Evolutionary conservation across 768 basidiomycete genomes (phyloP).

Genomic region (Pulveroboletus sp.): DNA sequence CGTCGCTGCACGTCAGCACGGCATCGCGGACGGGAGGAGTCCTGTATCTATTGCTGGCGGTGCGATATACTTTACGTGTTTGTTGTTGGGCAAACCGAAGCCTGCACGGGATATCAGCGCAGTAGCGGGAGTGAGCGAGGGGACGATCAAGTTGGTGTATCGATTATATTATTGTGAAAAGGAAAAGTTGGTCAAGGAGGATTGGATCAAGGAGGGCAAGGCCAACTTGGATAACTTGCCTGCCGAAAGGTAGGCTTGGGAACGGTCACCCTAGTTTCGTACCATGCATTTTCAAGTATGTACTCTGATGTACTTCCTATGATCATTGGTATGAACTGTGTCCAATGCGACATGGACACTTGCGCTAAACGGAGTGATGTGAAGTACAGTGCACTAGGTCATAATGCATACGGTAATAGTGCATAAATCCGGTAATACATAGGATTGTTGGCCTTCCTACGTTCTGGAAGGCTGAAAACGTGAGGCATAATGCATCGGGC

Average conservation of each 20-base stretch:
- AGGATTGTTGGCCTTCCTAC: no score
- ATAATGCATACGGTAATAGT: no score
- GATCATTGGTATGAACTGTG: constrained; percentile 11
- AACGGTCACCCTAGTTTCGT: constrained; percentile 1
- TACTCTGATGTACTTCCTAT: constrained; percentile 16
- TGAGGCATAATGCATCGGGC: no score
- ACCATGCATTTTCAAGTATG: constrained; percentile 19
- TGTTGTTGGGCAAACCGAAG: constrained; percentile 71
- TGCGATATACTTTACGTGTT: constrained; percentile 90
- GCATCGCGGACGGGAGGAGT: constrained; percentile 89
- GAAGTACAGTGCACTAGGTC: no score
- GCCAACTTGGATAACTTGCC: constrained; percentile 41
- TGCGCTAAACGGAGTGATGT: not conserved
- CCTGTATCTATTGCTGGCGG: constrained; percentile 99
- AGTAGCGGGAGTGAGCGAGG: constrained; percentile 93
- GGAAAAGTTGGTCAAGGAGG: constrained; percentile 77
- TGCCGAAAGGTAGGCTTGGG: constrained; percentile 18
- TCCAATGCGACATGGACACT: constrained; percentile 5
- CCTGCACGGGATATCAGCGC: constrained; percentile 80
- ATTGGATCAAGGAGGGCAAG: constrained; percentile 81
- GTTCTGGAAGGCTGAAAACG: no score
- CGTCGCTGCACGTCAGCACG: constrained; percentile 70
- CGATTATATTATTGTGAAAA: constrained; percentile 67
- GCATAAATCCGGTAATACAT: no score
- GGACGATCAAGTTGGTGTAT: constrained; percentile 91